These are phyloP conservation scores for Colletotrichum sp. DNA, from an alignment of 2,329 filamentous ascomycete genomes.

Conservation along the genomic window DNA sequence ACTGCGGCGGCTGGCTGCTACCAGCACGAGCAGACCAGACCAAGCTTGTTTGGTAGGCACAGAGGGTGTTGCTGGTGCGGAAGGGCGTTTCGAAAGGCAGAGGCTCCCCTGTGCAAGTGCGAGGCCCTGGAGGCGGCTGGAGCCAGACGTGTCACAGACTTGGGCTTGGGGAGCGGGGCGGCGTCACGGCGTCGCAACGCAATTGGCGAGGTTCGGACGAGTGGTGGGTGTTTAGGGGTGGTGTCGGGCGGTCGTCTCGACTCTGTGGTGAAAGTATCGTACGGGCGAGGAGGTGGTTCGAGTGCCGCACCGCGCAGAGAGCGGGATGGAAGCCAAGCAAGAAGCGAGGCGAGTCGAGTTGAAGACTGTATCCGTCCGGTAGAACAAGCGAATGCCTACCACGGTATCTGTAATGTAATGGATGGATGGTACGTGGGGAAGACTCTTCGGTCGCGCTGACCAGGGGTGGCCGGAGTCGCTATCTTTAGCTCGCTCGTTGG, in stretches of 20 bases:
- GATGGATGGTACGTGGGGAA: background rate
- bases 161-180: conserved; percentile 10
- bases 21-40: background rate
- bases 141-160: conserved; percentile 21
- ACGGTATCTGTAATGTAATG: background rate
- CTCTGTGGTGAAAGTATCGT: background rate
- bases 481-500: background rate
- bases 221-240: background rate
- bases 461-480: background rate
- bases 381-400: conserved; percentile 20
- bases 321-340: background rate
- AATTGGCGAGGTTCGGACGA: conserved; percentile 22
- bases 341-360: background rate
- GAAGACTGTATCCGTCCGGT: background rate
- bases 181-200: conserved; percentile 12
- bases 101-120: background rate
- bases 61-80: background rate
- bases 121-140: background rate
- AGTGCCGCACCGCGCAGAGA: background rate
- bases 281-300: background rate
- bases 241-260: background rate
- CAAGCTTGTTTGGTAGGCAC: background rate
- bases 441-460: background rate
- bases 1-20: background rate
- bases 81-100: conserved; percentile 11